Percentiles rank a stretch among this genome's conserved stretches.
Conservation (phyloP, 140 eudicot genomes). For the Cichorium intybus region DNA sequence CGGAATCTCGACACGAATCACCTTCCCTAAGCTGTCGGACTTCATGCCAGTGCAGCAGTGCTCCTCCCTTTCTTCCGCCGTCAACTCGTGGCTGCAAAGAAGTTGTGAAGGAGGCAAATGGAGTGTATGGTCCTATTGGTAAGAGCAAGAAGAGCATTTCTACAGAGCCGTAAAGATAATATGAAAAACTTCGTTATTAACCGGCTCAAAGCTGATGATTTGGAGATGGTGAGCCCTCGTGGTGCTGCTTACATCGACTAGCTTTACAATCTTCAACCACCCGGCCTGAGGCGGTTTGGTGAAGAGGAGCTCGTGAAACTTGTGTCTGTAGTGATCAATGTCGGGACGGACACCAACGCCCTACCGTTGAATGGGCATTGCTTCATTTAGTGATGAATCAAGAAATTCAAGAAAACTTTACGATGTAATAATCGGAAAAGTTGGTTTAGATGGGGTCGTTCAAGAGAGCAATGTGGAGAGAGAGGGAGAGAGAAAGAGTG, state of each 20-base stretch:
- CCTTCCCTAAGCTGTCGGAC: conserved; percentile 82
- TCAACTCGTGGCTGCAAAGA: conserved; percentile 61
- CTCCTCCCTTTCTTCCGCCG: conserved; percentile 63
- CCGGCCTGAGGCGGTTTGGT: conserved; percentile 56
- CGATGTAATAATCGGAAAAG: conserved; percentile 55
- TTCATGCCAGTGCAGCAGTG: conserved; percentile 79
- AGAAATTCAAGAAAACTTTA: conserved; percentile 74
- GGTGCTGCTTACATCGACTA: conserved; percentile 97
- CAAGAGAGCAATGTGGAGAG: conserved; percentile 61
- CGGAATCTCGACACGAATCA: no score
- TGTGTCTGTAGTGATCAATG: conserved; percentile 75
- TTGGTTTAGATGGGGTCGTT: conserved; percentile 54
- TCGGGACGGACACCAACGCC: conserved; percentile 94
- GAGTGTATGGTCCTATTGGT: conserved; percentile 69
- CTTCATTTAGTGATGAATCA: conserved; percentile 71
- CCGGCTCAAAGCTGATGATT: conserved; percentile 24
- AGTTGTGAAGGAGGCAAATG: conserved; percentile 58
- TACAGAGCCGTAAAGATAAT: conserved; percentile 50
- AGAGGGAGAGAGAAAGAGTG: no score
- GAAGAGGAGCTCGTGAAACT: conserved; percentile 87
- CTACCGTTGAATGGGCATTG: conserved; percentile 82
- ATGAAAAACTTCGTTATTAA: conserved; percentile 27
- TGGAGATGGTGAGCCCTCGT: conserved; percentile 81
- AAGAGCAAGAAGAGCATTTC: conserved; percentile 53
- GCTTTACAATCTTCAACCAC: conserved; percentile 50